Base-by-base conservation (phyloP, 495 filamentous ascomycete species). In the Trichoderma asperelloides region DNA sequence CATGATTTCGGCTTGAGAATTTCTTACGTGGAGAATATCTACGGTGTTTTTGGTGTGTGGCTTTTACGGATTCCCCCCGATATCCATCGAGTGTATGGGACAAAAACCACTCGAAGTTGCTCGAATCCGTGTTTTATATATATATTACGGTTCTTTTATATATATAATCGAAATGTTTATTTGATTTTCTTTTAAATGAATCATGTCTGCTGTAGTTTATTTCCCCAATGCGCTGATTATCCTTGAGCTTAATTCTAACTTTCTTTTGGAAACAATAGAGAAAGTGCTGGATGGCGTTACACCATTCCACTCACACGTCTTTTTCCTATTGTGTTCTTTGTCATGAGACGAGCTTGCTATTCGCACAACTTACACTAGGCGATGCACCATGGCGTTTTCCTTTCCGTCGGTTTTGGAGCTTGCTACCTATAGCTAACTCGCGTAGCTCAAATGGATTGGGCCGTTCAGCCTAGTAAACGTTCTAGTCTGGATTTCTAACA, bases 11-110 rank as follows among this genome's bases (percentile, higher is more conserved):
- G 51, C 51, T 30, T 60, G 4, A 28, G n/a, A 25, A 30, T 13
- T 18, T 30, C 55, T 60, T 30, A 60, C 25, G 55, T 60, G 55
- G 55, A 60, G 25, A 30, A 60, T 30, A 60, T 60, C 55, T 60
- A 60, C 55, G 55, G 55, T 60, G 55, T 60, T 60, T 60, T 60
- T 60, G 55, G 55, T 60, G 12, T 60, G 55, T 60, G 55, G 55
- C 55, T 60, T 60, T 60, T 60, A 27, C 23, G 55, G 55, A 60
- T 60, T 60, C 55, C 55, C 55, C 55, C 23, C 49, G 55, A 28
- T 60, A 21, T 27, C 27, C 25, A 30, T 28, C 25, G 23, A 30
- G 11, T 18, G n/a, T 25, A 21, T 13, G 8, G 55, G 55, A 60
- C 13, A 60, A 57, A 12, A 21, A 57, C 25, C 55, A 11, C 18